Evolutionary conservation across 2,329 filamentous ascomycete species (phyloP), one percentile per base, ranked within the genome.

Genomic region (Aspergillus felis): DNA sequence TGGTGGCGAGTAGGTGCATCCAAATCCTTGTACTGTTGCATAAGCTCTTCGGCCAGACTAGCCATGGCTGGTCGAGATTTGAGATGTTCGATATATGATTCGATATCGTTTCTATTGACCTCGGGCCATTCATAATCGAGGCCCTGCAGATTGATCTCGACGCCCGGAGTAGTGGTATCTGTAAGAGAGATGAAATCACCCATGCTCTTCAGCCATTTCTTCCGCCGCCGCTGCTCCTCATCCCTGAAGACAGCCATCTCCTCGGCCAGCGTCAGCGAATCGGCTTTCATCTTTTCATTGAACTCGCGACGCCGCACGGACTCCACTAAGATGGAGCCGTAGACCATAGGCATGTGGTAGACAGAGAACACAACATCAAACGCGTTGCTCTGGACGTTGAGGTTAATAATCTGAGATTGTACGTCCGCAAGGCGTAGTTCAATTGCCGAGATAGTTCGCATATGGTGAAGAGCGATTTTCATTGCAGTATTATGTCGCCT

Each of bases 221-320:
- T 90, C 49, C 94, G 84, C 53, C 94, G 83, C 66, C 93, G 92
- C 52, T 90, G 84, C 71, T 99, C 94, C 73, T 97, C 94, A 59
- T 97, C 92, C 68, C 94, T 91, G 62, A 95, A 93, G 0, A 90
- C 80, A 1, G 92, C 91, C 83, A 97, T 91, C 70, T 97, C 93
- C 71, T 97, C 95, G 27, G 92, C 91, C 27, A 99, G 78, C 0
- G 89, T 91, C 2, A 90, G 87, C 0, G 93, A 94, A 67, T 97
- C 94, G 2, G 85, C 83, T 70, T 89, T 91, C 73, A 97, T 88
- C 74, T 96, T 96, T 53, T 96, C 91, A 12, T 85, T 86, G 92
- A 94, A 99, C 75, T 97, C 92, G 35, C 87, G 87, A 24, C 94
- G 87, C 57, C 90, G 85, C 44, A 97, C 85, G 17, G 91, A 89